Evolutionary conservation across 305 asterid species (phyloP), one percentile per base, ranked within the genome.

Genomic region (Galium porrigens): DNA sequence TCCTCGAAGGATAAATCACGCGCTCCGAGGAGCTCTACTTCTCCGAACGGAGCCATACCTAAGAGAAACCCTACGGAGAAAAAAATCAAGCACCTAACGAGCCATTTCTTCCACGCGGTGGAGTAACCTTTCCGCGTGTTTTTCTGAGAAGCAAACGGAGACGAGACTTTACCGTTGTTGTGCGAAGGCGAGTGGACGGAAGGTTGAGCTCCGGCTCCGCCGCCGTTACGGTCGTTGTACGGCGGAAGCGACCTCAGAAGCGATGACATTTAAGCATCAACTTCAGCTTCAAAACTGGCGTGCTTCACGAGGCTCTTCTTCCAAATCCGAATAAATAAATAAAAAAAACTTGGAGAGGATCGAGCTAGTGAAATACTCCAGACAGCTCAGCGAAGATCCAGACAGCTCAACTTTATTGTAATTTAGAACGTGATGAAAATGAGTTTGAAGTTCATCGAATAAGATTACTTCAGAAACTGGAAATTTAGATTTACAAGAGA

Each of bases 211-310:
- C 80, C 75, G 63, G 88, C 91, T 74, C 90, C 88, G 74, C 82
- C 86, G 77, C 70, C 84, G 72, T 75, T 66, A 66, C 94, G 90
- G 53, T 81, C 95, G 83, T 74, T 68, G 76, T 81, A 83, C 20
- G 89, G 94, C 64, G 96, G 84, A 57, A 81, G 78, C 61, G 92
- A 81, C 77, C 95, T 84, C 76, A 95, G 83, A 74, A 86, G 80
- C 79, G 97, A 88, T 62, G 96, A 88, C 97, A 86, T 87, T 59
- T 61, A 59, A 0, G 49, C 64, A 59, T 59, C 64, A 34, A 59
- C 30, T 36, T 34, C 22, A 30, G 14, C 41, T 12, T 33, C 30
- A 20, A 4, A 33, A 57, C 18, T 20, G 10, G 36, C 63, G 63
- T 58, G 10, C 1, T 32, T 7, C 36, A 33, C 27, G 63, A 33